Base-by-base conservation (phyloP, 306 rosid genomes). In the Quercus mongolica region DNA sequence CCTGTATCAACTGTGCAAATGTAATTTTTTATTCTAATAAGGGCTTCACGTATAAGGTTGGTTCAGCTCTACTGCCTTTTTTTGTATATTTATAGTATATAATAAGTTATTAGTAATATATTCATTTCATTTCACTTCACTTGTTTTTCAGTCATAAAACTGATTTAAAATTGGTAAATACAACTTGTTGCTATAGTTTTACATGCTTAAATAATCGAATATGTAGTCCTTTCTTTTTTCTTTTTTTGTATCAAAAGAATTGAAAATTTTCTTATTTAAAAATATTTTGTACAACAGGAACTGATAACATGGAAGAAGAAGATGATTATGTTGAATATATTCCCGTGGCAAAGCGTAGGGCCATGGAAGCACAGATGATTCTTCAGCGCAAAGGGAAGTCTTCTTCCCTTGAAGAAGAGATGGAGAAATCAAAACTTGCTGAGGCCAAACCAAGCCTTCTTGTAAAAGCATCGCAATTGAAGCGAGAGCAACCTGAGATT, bases 331-430 rank as follows among this genome's bases (percentile, higher is more conserved):
- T n/a, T 70, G 97, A 92, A 78, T 95, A 95, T 59, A 80, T 92
- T 19, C 98, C 99, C 0, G 97, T 92, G 89, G 96, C 93, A 1
- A 95, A 92, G 86, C 92, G 99, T 55, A 86, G 99, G 56, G 96
- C 94, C 2, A 80, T 95, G 86, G 98, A 93, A 61, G 94, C 94
- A 61, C 99, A 91, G 83, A 90, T 85, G 82, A 91, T 91, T 86
- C 93, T 95, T 62, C 89, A 84, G 78, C 94, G 96, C 9, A 91
- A 93, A 89, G 97, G 98, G n/a, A 83, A 84, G 26, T 71, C 86
- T 21, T 77, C 98, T 12, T 83, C 79, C 4, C 74, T 90, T 19
- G 97, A 87, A 19, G 99, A 90, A 56, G 97, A 95, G 59, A 73
- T 82, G 80, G 97, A 95, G 83, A 91, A 84, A 78, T 62, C 79